Evolutionary conservation across 2,329 filamentous ascomycete species (phyloP).

Genomic region (Pseudogymnoascus sp.): DNA sequence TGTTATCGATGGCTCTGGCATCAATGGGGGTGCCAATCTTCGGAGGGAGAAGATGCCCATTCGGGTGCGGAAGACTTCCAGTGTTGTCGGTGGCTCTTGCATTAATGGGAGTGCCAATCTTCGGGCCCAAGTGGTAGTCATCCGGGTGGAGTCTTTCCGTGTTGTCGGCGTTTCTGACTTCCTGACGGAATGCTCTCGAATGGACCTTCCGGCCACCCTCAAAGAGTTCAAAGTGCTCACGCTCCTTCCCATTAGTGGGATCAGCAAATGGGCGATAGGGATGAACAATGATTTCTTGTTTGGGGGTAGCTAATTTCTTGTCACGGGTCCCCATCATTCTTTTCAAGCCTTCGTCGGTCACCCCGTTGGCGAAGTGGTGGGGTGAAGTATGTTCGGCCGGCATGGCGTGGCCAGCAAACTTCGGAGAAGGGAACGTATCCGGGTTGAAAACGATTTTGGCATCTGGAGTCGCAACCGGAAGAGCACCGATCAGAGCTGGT

Average conservation of each 20-base stretch:
- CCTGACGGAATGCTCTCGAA: background rate
- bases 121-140: background rate
- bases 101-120: background rate
- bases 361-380: background rate
- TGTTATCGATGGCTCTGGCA: background rate
- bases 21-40: background rate
- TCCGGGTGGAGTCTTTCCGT: background rate
- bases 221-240: background rate
- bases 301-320: background rate
- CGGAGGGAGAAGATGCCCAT: background rate
- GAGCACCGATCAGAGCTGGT: background rate
- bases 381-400: background rate
- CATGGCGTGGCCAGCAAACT: background rate
- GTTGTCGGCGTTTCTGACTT: background rate
- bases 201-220: background rate
- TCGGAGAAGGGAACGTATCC: background rate
- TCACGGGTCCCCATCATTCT: background rate
- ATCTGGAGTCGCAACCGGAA: background rate
- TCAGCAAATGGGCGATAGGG: background rate
- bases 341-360: background rate
- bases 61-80: background rate
- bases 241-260: background rate
- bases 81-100: background rate
- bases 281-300: background rate
- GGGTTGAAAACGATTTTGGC: background rate